Evolutionary conservation across 345 rosid species (phyloP).

Genomic region (Dimocarpus longan): DNA sequence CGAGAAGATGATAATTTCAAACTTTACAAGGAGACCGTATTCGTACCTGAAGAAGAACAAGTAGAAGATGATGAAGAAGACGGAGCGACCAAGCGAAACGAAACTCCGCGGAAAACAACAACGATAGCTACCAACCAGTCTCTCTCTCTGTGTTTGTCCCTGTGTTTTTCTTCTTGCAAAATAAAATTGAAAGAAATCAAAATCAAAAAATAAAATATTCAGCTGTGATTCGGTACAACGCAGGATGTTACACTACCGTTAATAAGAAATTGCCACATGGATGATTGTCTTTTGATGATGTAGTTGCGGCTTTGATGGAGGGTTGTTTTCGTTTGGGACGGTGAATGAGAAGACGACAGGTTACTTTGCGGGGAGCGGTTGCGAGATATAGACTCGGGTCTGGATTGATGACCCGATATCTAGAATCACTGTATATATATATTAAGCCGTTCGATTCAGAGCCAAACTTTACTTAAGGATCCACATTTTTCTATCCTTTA

Average conservation of each 20-base stretch:
- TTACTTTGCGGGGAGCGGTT: background rate
- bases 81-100: slow-evolving; percentile 9
- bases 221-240: background rate
- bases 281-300: too few relatives aligned
- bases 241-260: background rate
- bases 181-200: background rate
- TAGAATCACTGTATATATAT: too few relatives aligned
- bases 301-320: background rate
- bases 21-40: slow-evolving; percentile 2
- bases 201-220: background rate
- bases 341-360: background rate
- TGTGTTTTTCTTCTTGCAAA: background rate
- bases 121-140: slow-evolving; percentile 18
- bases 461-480: too few relatives aligned
- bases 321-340: background rate
- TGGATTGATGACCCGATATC: background rate
- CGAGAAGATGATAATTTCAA: background rate
- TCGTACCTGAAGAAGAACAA: background rate
- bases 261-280: background rate
- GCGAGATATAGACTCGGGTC: background rate
- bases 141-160: background rate
- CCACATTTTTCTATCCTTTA: too few relatives aligned
- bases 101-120: background rate
- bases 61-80: background rate
- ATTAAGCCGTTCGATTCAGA: too few relatives aligned